These are phyloP conservation scores for Amanita pallidorosea DNA, from an alignment of 768 basidiomycete genomes.

Conservation along the genomic window DNA sequence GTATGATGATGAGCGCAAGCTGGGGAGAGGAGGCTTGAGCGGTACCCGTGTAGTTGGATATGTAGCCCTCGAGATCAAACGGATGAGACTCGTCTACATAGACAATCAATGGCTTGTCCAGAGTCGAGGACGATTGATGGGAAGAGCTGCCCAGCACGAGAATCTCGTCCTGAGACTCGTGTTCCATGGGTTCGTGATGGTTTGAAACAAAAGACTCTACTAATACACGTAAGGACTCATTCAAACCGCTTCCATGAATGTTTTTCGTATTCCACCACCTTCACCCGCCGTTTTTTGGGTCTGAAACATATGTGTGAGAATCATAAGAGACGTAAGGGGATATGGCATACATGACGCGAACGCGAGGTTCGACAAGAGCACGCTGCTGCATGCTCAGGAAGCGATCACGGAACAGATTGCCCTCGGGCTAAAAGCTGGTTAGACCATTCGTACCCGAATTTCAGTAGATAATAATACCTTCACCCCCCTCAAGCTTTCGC, in stretches of 20 bases:
- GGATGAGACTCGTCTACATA: slow-evolving; percentile 72
- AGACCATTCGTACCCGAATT: neutral
- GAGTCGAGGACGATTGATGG: slow-evolving; percentile 11
- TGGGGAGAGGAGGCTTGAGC: neutral
- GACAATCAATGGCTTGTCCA: slow-evolving; percentile 21
- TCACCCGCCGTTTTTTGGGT: slow-evolving; percentile 39
- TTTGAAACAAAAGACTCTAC: neutral
- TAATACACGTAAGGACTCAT: slow-evolving; percentile 11
- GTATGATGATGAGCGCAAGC: neutral
- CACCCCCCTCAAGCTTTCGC: slow-evolving; percentile 70
- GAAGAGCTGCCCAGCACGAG: slow-evolving; percentile 3
- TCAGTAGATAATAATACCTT: slow-evolving; percentile 40
- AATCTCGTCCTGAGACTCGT: slow-evolving; percentile 4
- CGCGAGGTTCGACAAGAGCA: slow-evolving; percentile 78
- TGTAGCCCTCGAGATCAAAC: slow-evolving; percentile 79
- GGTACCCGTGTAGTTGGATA: slow-evolving; percentile 65
- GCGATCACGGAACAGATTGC: slow-evolving; percentile 85
- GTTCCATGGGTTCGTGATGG: slow-evolving; percentile 1
- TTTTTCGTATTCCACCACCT: slow-evolving; percentile 62
- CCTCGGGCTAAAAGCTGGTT: slow-evolving; percentile 58
- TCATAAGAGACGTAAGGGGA: neutral
- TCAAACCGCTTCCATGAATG: slow-evolving; percentile 74
- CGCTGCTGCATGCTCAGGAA: slow-evolving; percentile 83
- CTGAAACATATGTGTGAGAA: slow-evolving; percentile 18
- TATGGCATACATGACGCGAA: slow-evolving; percentile 56